Evolutionary conservation across 225 moss, liverwort and hornwort species (phyloP), one percentile per base, ranked within the genome.

Genomic region (Bryum argenteum): DNA sequence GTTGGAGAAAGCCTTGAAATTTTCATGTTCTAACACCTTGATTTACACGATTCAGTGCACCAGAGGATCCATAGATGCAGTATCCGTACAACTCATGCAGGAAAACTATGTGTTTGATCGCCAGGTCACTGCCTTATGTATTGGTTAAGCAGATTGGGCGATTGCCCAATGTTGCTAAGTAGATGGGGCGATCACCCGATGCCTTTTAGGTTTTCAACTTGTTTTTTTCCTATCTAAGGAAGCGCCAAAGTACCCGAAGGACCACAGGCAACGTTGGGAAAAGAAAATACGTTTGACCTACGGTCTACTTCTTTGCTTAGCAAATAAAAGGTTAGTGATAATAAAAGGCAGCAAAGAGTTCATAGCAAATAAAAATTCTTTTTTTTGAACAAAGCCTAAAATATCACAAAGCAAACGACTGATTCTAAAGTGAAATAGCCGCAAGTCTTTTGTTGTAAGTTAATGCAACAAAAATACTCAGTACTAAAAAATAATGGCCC

Each of bases 401-500:
- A n/a, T n/a, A n/a, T n/a, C n/a, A n/a, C n/a, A n/a, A n/a, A n/a
- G n/a, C n/a, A n/a, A n/a, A n/a, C n/a, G n/a, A n/a, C n/a, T n/a
- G n/a, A n/a, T n/a, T n/a, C n/a, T 26, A 26, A 26, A 26, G 26
- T 26, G 26, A 26, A 26, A 26, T 26, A 61, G 40, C 18, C 9
- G 39, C 14, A 18, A n/a, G 39, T 61, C 61, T 61, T 61, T 61
- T 61, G 39, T 61, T 39, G 40, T 39, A 61, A 39, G 40, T 40
- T 61, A 40, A 61, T 39, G 24, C 61, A 41, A 61, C 39, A 40
- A 39, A 61, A 61, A 61, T 61, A 40, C 19, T 65, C 15, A 43
- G 8, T 67, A 54, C 8, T 67, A 67, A 67, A 54, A 67, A 39
- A n/a, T n/a, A n/a, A n/a, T n/a, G n/a, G n/a, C n/a, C n/a, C n/a